These are phyloP conservation scores for Starmerella roubikii DNA, from an alignment of 805 yeast genomes.

Conservation along the genomic window DNA sequence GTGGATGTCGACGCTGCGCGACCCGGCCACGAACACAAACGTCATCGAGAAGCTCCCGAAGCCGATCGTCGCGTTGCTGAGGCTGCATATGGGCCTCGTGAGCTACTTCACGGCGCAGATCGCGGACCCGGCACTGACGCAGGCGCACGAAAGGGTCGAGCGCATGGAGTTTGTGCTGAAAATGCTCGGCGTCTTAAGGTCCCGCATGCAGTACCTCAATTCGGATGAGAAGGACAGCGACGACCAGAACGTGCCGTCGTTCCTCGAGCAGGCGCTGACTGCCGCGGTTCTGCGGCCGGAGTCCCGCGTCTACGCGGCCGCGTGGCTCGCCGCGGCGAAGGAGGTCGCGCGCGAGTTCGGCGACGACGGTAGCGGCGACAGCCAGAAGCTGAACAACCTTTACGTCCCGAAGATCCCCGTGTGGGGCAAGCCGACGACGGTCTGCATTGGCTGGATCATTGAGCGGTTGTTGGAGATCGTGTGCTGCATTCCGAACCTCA, in stretches of 20 bases:
- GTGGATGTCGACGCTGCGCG: conserved; percentile 49
- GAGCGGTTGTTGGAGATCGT: conserved; percentile 67
- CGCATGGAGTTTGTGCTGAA: conserved; percentile 57
- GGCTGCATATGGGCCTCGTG: conserved; percentile 53
- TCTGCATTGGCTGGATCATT: conserved; percentile 85
- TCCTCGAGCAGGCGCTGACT: conserved; percentile 65
- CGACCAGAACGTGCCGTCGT: conserved; percentile 48
- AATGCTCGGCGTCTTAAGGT: conserved; percentile 48
- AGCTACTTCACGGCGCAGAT: conserved; percentile 51
- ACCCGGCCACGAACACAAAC: conserved; percentile 29
- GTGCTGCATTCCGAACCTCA: conserved; percentile 67
- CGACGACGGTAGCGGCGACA: background rate
- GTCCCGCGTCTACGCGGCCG: conserved; percentile 49
- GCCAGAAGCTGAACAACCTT: conserved; percentile 15
- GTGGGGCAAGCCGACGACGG: conserved; percentile 38
- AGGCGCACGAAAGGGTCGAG: conserved; percentile 43
- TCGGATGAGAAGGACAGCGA: conserved; percentile 29
- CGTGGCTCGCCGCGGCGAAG: conserved; percentile 54
- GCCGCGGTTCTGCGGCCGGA: conserved; percentile 71
- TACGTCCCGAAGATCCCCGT: conserved; percentile 23
- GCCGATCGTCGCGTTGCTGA: conserved; percentile 50
- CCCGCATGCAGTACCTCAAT: conserved; percentile 49
- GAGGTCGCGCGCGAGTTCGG: conserved; percentile 21
- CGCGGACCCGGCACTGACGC: conserved; percentile 39
- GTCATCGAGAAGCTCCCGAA: conserved; percentile 46